Evolutionary conservation across 2,329 filamentous ascomycete genomes (phyloP), one percentile per base, ranked within the genome.

Genomic region (Beauveria australis): DNA sequence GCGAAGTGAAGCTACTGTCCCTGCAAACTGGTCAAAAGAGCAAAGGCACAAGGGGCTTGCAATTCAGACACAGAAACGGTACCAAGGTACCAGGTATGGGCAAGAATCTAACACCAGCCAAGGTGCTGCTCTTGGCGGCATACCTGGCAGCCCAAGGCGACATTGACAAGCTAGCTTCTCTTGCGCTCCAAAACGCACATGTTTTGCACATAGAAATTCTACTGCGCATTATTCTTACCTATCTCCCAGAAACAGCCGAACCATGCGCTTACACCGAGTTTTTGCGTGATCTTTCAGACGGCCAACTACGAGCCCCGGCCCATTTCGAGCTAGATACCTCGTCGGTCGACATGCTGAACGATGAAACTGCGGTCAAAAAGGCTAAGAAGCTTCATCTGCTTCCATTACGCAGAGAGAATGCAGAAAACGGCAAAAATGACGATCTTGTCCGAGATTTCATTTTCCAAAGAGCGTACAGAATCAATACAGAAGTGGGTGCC

Each of bases 161-260:
- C 70, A 77, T 92, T 66, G 72, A 79, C 66, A 79, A 81, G 64
- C 75, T 94, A 62, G 79, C 81, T 61, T 78, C 77, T 58, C 77
- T 94, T 63, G 79, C 84, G 57, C 77, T 81, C 24, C 76, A 78
- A 44, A 76, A 89, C 66, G 73, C 75, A 58, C 76, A 81, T 59
- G 79, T 86, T 43, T 77, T 94, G 59, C 78, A 81, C 30, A 80
- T 82, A 49, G 84, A 89, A 61, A 75, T 91, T 16, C 70, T 90
- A 26, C 78, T 94, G 61, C 85, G 88, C 49, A 85, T 94, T 58
- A 75, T 95, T 24, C 80, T 95, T 51, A 90, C 87, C 22, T 90
- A 88, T 69, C 79, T 95, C 1, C 91, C 91, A 28, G 89, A 93
- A 72, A 87, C 82, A 48, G 69, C 85, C 5, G 81, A 82, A 5